phyloP scores from a whole-genome alignment of 345 rosid species.

The Arabidopsis thaliana region TAIR10.1 NC_003071.7:6879501-6880000 shows the following conservation, averaged over 20 bases:
- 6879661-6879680: neutral
- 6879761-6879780: slow-evolving; percentile 94
- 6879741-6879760: slow-evolving; percentile 61
- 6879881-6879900: slow-evolving; percentile 57
- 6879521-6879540: slow-evolving; percentile 85
- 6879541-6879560: slow-evolving; percentile 90
- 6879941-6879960: slow-evolving; percentile 93
- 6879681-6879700: slow-evolving; percentile 86
- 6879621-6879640: neutral
- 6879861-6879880: slow-evolving; percentile 66
- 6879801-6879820: slow-evolving; percentile 78
- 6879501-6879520: slow-evolving; percentile 97
- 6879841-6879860: slow-evolving; percentile 78
- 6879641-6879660: neutral
- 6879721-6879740: slow-evolving; percentile 95
- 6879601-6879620: neutral
- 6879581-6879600: slow-evolving; percentile 55
- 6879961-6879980: slow-evolving; percentile 89
- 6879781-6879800: slow-evolving; percentile 90
- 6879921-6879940: slow-evolving; percentile 89
- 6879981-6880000: slow-evolving; percentile 92
- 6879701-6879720: slow-evolving; percentile 70
- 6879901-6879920: slow-evolving; percentile 89
- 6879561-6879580: slow-evolving; percentile 93
- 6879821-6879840: slow-evolving; percentile 75